Base-by-base conservation (phyloP, 1,284 basidiomycete genomes). In the Tilletia caries region DNA sequence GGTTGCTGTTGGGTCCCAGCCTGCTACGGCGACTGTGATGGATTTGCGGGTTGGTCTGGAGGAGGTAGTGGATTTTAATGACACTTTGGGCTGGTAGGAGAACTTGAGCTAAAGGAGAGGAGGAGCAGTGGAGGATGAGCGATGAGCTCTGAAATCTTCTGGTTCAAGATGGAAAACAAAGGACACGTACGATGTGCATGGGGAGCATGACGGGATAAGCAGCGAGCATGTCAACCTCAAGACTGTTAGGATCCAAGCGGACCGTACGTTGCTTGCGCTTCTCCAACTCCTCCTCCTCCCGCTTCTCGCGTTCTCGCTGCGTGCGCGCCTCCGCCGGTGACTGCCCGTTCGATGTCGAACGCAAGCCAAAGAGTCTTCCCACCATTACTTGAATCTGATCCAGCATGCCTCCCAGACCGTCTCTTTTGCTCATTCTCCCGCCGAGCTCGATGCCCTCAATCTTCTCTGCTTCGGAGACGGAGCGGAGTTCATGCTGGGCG, bases 181-280 rank as follows among this genome's bases (percentile, higher is more conserved):
- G 20, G 8, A 20, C 13, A 50, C 58, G 27, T 29, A 62, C 58
- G 58, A 62, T 62, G 58, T 62, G 58, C 58, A 62, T 62, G 58
- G 58, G 58, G 18, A 62, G 58, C 58, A 62, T 62, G 58, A 62
- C 58, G 20, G 58, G 58, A 62, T 62, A 62, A 10, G 58, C 58
- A 25, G 58, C 58, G 13, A 62, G 58, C 58, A 62, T 37, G 32
- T 62, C 58, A 6, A 62, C 32, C 32, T 62, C 58, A 27, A 62
- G 34, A 8, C 18, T 20, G 12, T 34, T 29, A 13, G 58, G 58
- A 29, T 62, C 29, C 32, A 62, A 33, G 20, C 32, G 32, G 58
- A 62, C 32, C 58, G 6, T 18, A 3, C 58, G 10, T 29, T 62
- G 29, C 58, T 20, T 29, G 10, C 58, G 4, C 58, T 37, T 34